These are phyloP conservation scores for Xylariaceae sp. DNA, from an alignment of 2,329 filamentous ascomycete species.

Conservation along the genomic window DNA sequence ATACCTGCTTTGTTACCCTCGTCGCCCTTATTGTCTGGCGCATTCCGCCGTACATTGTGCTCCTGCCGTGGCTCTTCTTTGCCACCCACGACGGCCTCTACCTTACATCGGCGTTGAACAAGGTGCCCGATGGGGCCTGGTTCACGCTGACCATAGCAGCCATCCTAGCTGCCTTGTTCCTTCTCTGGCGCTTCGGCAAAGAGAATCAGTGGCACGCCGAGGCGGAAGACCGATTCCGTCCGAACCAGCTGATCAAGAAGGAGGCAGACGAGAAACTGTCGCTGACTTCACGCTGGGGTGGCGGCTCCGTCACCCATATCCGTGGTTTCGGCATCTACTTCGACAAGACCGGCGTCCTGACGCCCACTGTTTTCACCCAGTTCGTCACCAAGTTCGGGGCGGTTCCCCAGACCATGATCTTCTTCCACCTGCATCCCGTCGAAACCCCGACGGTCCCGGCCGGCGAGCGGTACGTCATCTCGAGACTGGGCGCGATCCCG, in stretches of 20 bases:
- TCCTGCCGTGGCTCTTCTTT: slow-evolving; percentile 58
- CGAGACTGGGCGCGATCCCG: slow-evolving; percentile 42
- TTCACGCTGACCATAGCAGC: slow-evolving; percentile 64
- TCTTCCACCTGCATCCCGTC: slow-evolving; percentile 66
- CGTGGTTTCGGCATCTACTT: slow-evolving; percentile 68
- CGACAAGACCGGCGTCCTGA: slow-evolving; percentile 64
- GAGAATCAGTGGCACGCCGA: slow-evolving; percentile 72
- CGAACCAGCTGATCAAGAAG: slow-evolving; percentile 34
- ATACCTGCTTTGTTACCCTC: slow-evolving; percentile 67
- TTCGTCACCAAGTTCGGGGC: slow-evolving; percentile 67
- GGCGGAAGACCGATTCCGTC: slow-evolving; percentile 52
- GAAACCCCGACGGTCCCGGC: slow-evolving; percentile 50
- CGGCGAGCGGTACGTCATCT: slow-evolving; percentile 43
- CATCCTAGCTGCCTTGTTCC: slow-evolving; percentile 58
- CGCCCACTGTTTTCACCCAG: slow-evolving; percentile 64
- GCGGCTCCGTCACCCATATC: slow-evolving; percentile 40
- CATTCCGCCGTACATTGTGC: slow-evolving; percentile 53
- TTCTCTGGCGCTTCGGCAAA: slow-evolving; percentile 75
- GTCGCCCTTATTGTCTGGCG: slow-evolving; percentile 70
- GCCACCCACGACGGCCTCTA: slow-evolving; percentile 64
- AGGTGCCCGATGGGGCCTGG: slow-evolving; percentile 73
- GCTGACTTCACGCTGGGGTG: slow-evolving; percentile 37
- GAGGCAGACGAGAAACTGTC: slow-evolving; percentile 24
- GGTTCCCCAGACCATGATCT: slow-evolving; percentile 62
- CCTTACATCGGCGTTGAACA: slow-evolving; percentile 63